Evolutionary conservation across 768 basidiomycete genomes (phyloP).

Genomic region (Tricholoma furcatifolium): DNA sequence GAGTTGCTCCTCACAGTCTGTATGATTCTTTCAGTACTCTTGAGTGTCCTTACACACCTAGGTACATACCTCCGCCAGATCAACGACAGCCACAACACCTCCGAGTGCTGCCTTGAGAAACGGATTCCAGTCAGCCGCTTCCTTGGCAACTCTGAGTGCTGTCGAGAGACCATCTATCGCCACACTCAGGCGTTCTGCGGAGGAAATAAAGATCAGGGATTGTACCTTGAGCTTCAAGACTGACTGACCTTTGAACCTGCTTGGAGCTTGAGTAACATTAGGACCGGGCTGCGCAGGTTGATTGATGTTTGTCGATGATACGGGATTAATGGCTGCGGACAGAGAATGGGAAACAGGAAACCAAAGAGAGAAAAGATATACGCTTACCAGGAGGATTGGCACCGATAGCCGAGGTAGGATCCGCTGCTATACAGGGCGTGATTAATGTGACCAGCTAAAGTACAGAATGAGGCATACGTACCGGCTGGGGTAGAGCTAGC

Average conservation of each 20-base stretch:
- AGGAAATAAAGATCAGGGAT: neutral
- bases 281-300: too few relatives aligned
- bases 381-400: neutral
- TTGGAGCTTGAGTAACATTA: neutral
- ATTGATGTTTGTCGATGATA: neutral
- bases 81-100: neutral
- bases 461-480: too few relatives aligned
- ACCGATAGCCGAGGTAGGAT: neutral
- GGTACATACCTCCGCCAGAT: neutral
- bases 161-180: neutral
- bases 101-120: neutral
- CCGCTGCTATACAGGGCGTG: neutral
- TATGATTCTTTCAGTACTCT: too few relatives aligned
- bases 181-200: neutral
- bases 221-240: neutral
- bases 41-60: neutral
- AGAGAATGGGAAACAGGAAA: neutral
- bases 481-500: neutral
- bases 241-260: neutral
- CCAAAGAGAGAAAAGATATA: neutral
- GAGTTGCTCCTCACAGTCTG: neutral
- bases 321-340: neutral
- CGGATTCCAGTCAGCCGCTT: neutral
- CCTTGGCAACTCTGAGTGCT: neutral
- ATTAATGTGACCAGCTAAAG: too few relatives aligned